Conservation (phyloP, 768 basidiomycete species). For the Botryobasidium botryosum region DNA sequence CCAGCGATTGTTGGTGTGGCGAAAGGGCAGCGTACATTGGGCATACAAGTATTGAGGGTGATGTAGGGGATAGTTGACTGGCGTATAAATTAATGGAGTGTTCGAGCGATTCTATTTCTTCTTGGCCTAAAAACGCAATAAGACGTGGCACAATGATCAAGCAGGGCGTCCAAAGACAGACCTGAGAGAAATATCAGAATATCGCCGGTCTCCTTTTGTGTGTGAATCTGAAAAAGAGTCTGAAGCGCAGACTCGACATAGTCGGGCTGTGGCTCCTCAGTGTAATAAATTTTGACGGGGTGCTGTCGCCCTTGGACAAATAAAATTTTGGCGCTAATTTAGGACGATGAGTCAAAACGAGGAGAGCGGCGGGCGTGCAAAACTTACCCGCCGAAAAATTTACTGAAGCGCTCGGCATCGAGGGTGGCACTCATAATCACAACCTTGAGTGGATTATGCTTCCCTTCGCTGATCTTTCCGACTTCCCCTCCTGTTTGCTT, state of each 20-base stretch:
- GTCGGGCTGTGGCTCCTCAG: slow-evolving; percentile 55
- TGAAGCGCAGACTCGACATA: slow-evolving; percentile 81
- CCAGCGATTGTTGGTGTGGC: slow-evolving; percentile 55
- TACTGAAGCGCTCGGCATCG: slow-evolving; percentile 86
- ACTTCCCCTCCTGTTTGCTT: slow-evolving; percentile 25
- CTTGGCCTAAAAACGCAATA: slow-evolving; percentile 51
- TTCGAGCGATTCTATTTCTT: slow-evolving; percentile 83
- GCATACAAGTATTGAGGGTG: slow-evolving; percentile 40
- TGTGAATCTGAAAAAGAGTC: slow-evolving; percentile 89
- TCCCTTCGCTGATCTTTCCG: slow-evolving; percentile 21
- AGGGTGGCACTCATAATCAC: slow-evolving; percentile 97
- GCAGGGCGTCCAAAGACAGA: slow-evolving; percentile 16
- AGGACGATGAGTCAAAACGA: slow-evolving; percentile 2
- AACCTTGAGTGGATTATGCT: slow-evolving; percentile 61
- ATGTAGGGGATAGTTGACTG: slow-evolving; percentile 11
- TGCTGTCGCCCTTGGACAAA: slow-evolving; percentile 91
- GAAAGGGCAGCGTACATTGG: slow-evolving; percentile 82
- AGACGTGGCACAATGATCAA: no score
- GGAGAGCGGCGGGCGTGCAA: background rate
- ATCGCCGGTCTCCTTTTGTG: slow-evolving; percentile 63
- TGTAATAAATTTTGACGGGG: slow-evolving; percentile 72
- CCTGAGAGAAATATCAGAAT: slow-evolving; percentile 89
- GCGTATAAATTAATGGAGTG: slow-evolving; percentile 55
- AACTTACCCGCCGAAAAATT: slow-evolving; percentile 67
- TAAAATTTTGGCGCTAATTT: slow-evolving; percentile 59